Base-by-base conservation (phyloP, 2,329 filamentous ascomycete genomes). In the Clarireedia paspali region DNA sequence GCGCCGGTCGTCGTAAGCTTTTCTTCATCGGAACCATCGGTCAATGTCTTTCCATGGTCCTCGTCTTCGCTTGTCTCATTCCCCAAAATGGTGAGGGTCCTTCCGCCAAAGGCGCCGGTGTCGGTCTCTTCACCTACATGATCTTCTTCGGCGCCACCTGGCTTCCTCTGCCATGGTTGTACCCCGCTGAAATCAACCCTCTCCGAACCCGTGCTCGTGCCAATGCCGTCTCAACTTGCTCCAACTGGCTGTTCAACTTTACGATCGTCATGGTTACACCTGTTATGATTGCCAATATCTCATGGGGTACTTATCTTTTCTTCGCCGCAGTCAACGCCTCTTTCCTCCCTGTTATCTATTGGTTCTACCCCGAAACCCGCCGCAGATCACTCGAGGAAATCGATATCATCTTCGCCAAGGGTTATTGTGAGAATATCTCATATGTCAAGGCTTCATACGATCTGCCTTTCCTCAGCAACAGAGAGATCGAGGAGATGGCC, bases 11-110 rank as follows among this genome's bases (percentile, higher is more conserved):
- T 36, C 79, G 87, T 17, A 80, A 82, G 65, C 78, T 91, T 59
- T 89, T 91, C 83, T 71, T 91, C 15, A 80, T 87, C 60, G 86
- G 86, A 53, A 81, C 82, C 0, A 71, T 79, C 36, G 83, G 83
- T 0, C 83, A 85, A 73, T 82, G 81, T 39, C 66, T 77, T 1
- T 82, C 80, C 51, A 89, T 89, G 86, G 78, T 83, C 2, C 76
- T 89, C 24, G 69, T 71, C 2, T 72, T 72, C 53, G 66, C 63
- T 9, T 70, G 69, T 34, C 50, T 72, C 10, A 72, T 72, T 20
- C 70, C 70, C 1, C 58, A 66, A 3, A 60, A 54, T 1, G 59
- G 61, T 14, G 57, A 57, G 27, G 61, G 60, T 4, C 47, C 65
- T 6, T 60, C 66, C 1, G 67, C 68, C 0, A 70, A 69, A 47